Percentiles rank a stretch among this genome's conserved stretches.
These are phyloP conservation scores for Vaccinium macrocarpon DNA, from an alignment of 148 eudicot species.

Conservation along the genomic window DNA sequence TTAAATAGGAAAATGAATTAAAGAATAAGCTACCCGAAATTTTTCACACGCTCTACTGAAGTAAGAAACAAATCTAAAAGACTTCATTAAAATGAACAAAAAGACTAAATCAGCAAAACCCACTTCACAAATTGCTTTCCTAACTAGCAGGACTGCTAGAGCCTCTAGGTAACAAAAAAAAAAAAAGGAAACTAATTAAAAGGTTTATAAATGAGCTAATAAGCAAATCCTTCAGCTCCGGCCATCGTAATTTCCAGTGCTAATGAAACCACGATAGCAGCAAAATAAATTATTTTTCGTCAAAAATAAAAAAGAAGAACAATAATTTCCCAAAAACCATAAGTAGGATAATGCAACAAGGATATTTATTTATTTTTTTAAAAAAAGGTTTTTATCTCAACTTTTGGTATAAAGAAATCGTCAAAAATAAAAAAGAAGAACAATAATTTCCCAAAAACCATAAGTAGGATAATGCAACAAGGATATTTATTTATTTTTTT, in stretches of 20 bases:
- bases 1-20: background rate
- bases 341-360: background rate
- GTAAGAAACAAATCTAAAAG: background rate
- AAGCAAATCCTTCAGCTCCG: background rate
- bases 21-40: background rate
- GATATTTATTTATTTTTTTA: too few relatives aligned
- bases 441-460: background rate
- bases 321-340: background rate
- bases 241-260: background rate
- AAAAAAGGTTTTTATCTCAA: background rate
- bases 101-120: background rate
- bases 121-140: background rate
- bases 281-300: background rate
- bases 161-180: background rate
- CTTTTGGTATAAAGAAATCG: background rate
- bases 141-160: background rate
- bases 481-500: too few relatives aligned
- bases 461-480: background rate
- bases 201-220: background rate
- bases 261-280: background rate
- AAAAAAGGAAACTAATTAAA: background rate
- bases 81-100: background rate
- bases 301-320: background rate
- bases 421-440: background rate
- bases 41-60: background rate